phyloP scores from a whole-genome alignment of 805 yeast genomes.

The Metschnikowia hibisci region DNA sequence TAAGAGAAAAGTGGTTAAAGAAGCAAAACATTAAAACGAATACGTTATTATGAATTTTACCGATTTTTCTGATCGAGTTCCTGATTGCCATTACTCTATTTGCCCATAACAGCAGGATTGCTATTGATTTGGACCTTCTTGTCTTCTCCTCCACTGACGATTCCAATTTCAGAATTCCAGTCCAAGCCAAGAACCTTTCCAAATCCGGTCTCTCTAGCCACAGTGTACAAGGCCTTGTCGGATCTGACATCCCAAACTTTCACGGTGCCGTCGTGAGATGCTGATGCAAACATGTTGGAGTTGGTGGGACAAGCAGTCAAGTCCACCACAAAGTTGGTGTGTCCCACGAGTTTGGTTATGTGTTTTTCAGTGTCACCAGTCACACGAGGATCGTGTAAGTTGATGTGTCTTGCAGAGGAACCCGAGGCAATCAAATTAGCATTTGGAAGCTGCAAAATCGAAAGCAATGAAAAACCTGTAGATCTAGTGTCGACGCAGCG shows the following conservation, averaged over 20 bases:
- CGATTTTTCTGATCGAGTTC: not conserved
- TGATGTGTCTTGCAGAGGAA: constrained; percentile 97
- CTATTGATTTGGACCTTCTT: constrained; percentile 83
- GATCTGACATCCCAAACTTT: constrained; percentile 96
- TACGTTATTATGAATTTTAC: too few species aligned
- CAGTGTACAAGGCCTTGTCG: constrained; percentile 73
- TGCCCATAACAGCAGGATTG: constrained; percentile 7
- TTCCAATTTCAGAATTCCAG: constrained; percentile 79
- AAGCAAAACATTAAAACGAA: not conserved
- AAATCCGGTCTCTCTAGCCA: constrained; percentile 62
- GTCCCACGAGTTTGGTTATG: constrained; percentile 77
- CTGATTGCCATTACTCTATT: too few species aligned
- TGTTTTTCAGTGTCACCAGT: constrained; percentile 57
- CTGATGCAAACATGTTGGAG: constrained; percentile 80
- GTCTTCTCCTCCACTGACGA: constrained; percentile 91
- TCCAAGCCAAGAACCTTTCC: constrained; percentile 79
- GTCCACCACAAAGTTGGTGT: constrained; percentile 83
- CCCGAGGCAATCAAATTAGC: constrained; percentile 81
- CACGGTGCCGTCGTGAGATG: constrained; percentile 94
- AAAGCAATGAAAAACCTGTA: constrained; percentile 80
- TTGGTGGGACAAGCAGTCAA: constrained; percentile 72
- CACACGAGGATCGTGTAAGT: constrained; percentile 86
- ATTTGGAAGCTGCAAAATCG: constrained; percentile 64
- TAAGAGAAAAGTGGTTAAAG: constrained; percentile 6
- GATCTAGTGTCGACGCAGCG: constrained; percentile 83